Evolutionary conservation across 441 rosid genomes (phyloP), one percentile per base, ranked within the genome.

Genomic region (Melastoma candidum): DNA sequence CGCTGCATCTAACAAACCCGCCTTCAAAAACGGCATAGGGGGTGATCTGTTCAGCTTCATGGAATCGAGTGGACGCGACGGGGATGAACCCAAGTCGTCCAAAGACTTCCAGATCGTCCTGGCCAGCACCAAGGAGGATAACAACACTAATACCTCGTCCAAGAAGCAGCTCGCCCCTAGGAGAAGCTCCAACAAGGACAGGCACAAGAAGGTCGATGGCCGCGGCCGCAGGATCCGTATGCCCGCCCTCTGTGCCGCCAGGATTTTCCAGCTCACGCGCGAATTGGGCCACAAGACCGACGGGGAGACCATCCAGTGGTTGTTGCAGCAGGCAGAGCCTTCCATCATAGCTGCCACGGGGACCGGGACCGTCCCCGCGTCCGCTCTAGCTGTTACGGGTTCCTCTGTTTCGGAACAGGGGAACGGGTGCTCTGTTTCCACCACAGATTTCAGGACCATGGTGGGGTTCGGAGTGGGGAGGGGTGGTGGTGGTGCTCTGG

Each of bases 151-250:
- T 14, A 24, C 41, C 8, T 60, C 22, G 22, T 17, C 47, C 29
- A 56, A 72, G 54, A 67, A 69, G 64, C 64, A 51, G 45, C 47
- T 70, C n/a, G 76, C 67, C 7, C 71, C 73, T 43, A 71, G 65
- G 58, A 46, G 79, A 57, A 71, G 65, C 66, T 65, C 75, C 12
- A 74, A 63, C 65, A 74, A 71, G 48, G 79, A 74, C 58, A 57
- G 73, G 59, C 79, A 74, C 79, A 74, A 68, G 53, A 74, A 74
- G 48, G 79, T 74, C 26, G 79, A 74, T 52, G 79, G 79, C 24
- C 50, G 79, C 58, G 79, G 78, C 46, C 64, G 74, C 26, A 70
- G 78, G 56, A 67, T 74, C 57, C 51, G 78, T 74, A 70, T 74
- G 72, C 78, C 78, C 7, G 78, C 78, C 48, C 60, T 71, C n/a